Conservation (phyloP, 140 eudicot genomes). For the Senecio squalidus region DNA sequence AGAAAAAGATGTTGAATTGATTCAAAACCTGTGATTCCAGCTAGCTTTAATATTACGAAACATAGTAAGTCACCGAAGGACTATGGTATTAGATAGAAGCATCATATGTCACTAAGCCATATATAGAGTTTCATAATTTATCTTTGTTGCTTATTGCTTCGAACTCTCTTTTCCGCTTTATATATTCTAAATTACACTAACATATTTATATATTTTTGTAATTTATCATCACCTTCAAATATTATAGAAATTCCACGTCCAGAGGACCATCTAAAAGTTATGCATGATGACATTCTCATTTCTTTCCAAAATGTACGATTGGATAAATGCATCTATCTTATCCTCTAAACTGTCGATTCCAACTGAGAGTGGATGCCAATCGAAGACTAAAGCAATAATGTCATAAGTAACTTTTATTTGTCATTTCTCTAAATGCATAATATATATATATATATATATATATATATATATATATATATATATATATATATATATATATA, state of each 20-base stretch:
- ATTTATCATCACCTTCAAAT: background rate
- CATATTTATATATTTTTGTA: background rate
- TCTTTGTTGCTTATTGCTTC: background rate
- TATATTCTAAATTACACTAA: background rate
- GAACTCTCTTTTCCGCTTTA: background rate
- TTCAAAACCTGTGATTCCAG: too few relatives aligned
- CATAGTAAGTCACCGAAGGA: too few relatives aligned
- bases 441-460: too few relatives aligned
- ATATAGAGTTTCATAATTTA: too few relatives aligned
- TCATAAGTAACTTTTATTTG: constrained; percentile 1
- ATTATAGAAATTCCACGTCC: background rate
- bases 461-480: too few relatives aligned
- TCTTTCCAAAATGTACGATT: background rate
- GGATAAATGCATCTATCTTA: constrained; percentile 9
- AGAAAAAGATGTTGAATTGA: too few relatives aligned
- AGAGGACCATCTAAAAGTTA: background rate
- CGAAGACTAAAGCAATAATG: constrained; percentile 1
- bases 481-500: too few relatives aligned
- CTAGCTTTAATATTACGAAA: too few relatives aligned
- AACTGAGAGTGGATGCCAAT: background rate
- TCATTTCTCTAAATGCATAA: constrained; percentile 1
- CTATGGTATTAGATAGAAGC: too few relatives aligned
- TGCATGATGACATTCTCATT: constrained; percentile 5
- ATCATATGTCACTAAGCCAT: too few relatives aligned
- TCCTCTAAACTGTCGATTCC: constrained; percentile 10